A percentile compares a stretch with the other conserved stretches of the same genome.
Evolutionary conservation across 225 moss, liverwort and hornwort species (phyloP).

Genomic region (Lunularia cruciata): DNA sequence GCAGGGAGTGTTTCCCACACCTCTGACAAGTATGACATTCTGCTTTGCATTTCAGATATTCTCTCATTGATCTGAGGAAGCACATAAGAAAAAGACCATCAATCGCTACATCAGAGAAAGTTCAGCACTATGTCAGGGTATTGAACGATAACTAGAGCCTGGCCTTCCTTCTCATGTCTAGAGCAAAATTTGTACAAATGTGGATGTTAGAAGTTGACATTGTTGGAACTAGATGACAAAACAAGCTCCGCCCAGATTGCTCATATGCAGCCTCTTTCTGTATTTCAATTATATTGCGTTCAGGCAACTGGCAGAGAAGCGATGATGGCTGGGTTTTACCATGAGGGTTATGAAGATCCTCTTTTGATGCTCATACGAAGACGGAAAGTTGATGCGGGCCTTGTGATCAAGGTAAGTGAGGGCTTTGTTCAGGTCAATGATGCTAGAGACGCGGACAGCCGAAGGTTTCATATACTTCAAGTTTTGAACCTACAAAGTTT

Average conservation of each 20-base stretch:
- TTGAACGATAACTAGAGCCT: not conserved
- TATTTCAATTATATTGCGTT: too few species aligned
- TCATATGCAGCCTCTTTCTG: too few species aligned
- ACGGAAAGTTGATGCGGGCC: conserved; percentile 71
- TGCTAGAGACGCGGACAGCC: too few species aligned
- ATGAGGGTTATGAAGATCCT: conserved; percentile 86
- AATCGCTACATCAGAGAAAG: conserved; percentile 93
- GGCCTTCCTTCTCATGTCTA: too few species aligned
- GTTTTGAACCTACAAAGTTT: too few species aligned
- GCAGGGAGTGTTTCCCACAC: too few species aligned
- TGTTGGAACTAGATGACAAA: too few species aligned
- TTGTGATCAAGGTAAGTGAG: conserved; percentile 68
- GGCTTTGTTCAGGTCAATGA: not conserved
- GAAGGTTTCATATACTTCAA: too few species aligned
- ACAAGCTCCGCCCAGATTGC: too few species aligned
- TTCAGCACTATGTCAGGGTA: conserved; percentile 67
- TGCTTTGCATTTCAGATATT: conserved; percentile 77
- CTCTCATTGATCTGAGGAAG: conserved; percentile 70
- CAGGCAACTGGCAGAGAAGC: conserved; percentile 81
- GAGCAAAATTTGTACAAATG: too few species aligned
- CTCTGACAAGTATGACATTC: too few species aligned
- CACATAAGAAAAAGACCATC: conserved; percentile 94
- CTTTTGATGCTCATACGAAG: conserved; percentile 83
- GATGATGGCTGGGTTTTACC: conserved; percentile 79
- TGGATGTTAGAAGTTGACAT: too few species aligned